These are phyloP conservation scores for Teratosphaeriaceae sp. DNA, from an alignment of 2,329 filamentous ascomycete genomes.

Conservation along the genomic window DNA sequence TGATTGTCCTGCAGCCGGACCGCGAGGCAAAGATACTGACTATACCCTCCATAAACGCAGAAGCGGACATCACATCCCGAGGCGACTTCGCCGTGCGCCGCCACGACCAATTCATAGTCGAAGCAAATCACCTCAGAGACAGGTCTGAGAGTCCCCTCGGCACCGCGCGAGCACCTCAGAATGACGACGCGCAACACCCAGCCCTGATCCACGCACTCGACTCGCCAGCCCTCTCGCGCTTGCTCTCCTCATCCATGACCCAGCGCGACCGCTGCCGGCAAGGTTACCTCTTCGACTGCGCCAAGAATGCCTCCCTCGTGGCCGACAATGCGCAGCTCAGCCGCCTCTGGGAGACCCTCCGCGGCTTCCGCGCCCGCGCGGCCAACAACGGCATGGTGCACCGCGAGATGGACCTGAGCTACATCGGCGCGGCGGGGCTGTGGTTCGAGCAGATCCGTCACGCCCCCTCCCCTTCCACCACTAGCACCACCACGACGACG, in stretches of 20 bases:
- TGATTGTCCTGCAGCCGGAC: slow-evolving; percentile 48
- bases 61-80: slow-evolving; percentile 37
- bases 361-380: slow-evolving; percentile 58
- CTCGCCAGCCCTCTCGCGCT: slow-evolving; percentile 14
- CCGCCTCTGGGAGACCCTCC: slow-evolving; percentile 71
- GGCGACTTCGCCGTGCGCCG: slow-evolving; percentile 32
- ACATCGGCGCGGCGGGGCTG: slow-evolving; percentile 64
- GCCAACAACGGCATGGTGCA: slow-evolving; percentile 64
- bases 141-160: background rate
- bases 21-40: slow-evolving; percentile 45
- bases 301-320: slow-evolving; percentile 59
- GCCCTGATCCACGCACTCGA: slow-evolving; percentile 10
- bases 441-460: slow-evolving; percentile 58
- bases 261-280: slow-evolving; percentile 50
- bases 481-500: too few relatives aligned
- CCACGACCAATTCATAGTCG: background rate
- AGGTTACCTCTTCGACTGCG: slow-evolving; percentile 53
- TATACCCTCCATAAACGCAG: slow-evolving; percentile 35
- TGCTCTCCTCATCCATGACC: slow-evolving; percentile 29
- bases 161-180: background rate
- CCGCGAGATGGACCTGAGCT: slow-evolving; percentile 63
- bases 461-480: slow-evolving; percentile 10
- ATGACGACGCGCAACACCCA: background rate
- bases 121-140: too few relatives aligned
- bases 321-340: slow-evolving; percentile 68